A percentile compares a stretch with the other conserved stretches of the same genome.
Evolutionary conservation across 305 asterid species (phyloP).

Genomic region (Fraxinus dipetala): DNA sequence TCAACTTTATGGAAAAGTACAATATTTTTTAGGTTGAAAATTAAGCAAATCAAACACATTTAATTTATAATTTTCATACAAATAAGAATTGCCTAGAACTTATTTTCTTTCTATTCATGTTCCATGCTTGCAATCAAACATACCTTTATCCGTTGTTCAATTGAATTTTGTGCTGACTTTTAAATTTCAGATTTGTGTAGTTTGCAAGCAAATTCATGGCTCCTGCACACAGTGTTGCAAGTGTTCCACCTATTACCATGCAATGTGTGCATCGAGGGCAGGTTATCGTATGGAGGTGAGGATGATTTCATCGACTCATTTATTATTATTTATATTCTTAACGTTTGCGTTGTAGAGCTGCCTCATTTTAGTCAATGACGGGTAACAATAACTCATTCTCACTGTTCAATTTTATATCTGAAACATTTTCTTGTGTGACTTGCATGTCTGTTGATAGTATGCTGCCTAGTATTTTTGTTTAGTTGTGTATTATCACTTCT

Average conservation of each 20-base stretch:
- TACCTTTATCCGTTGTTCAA: conserved; percentile 7
- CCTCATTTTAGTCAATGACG: background rate
- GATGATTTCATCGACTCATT: conserved; percentile 12
- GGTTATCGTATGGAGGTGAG: conserved; percentile 99
- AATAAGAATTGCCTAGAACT: background rate
- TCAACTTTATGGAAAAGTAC: too few species aligned
- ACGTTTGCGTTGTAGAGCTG: background rate
- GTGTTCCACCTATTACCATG: conserved; percentile 95
- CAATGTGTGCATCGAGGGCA: conserved; percentile 94
- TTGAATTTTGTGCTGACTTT: conserved; percentile 19
- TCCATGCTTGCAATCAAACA: background rate
- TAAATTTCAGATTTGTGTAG: conserved; percentile 84
- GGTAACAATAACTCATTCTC: background rate
- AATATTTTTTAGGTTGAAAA: too few species aligned
- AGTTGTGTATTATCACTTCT: conserved; percentile 3
- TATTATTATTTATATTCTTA: background rate
- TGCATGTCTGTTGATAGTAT: background rate
- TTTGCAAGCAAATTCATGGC: conserved; percentile 98
- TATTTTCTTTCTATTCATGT: background rate
- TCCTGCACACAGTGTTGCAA: conserved; percentile 94
- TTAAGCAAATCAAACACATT: too few species aligned
- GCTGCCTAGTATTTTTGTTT: background rate
- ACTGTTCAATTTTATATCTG: background rate
- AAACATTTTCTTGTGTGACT: background rate
- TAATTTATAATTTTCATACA: too few species aligned